A percentile compares a stretch with the other conserved stretches of the same genome.
Evolutionary conservation across 192 early-diverging fungal genomes (phyloP).

Genomic region (Coemansia reversa): DNA sequence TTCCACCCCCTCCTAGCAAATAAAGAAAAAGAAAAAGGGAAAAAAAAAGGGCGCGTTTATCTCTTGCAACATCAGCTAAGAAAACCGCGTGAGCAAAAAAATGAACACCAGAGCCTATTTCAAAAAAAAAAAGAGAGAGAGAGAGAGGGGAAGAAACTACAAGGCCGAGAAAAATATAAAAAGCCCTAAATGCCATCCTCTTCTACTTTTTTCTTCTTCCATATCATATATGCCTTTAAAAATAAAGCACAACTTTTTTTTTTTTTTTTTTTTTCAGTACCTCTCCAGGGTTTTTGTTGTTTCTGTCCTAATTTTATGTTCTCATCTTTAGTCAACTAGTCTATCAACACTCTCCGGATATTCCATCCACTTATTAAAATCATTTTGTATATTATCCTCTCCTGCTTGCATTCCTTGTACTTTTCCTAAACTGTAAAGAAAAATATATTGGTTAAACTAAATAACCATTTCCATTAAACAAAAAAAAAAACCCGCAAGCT

Average conservation of each 20-base stretch:
- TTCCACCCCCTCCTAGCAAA: not conserved
- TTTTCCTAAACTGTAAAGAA: too few species aligned
- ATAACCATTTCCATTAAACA: too few species aligned
- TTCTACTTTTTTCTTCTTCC: not conserved
- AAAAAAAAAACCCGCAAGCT: too few species aligned
- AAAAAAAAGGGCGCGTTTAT: slow-evolving; percentile 5
- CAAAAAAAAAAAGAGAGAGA: slow-evolving; percentile 3
- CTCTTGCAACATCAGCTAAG: not conserved
- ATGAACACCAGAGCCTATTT: slow-evolving; percentile 13
- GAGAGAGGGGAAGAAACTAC: not conserved
- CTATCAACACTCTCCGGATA: too few species aligned
- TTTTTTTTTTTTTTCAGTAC: not conserved
- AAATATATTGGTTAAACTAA: not conserved
- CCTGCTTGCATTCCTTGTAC: not conserved
- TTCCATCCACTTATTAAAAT: slow-evolving; percentile 9
- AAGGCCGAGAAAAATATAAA: slow-evolving; percentile 6
- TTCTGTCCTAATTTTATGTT: too few species aligned
- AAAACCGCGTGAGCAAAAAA: slow-evolving; percentile 12
- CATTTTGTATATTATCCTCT: not conserved
- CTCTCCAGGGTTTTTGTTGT: too few species aligned
- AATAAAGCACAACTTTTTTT: slow-evolving; percentile 2
- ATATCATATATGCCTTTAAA: not conserved
- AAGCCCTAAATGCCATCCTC: not conserved
- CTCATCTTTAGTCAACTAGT: too few species aligned
- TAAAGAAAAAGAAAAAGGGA: too few species aligned